Conservation (phyloP, 2,329 filamentous ascomycete species). For the Mariannaea elegans region DNA sequence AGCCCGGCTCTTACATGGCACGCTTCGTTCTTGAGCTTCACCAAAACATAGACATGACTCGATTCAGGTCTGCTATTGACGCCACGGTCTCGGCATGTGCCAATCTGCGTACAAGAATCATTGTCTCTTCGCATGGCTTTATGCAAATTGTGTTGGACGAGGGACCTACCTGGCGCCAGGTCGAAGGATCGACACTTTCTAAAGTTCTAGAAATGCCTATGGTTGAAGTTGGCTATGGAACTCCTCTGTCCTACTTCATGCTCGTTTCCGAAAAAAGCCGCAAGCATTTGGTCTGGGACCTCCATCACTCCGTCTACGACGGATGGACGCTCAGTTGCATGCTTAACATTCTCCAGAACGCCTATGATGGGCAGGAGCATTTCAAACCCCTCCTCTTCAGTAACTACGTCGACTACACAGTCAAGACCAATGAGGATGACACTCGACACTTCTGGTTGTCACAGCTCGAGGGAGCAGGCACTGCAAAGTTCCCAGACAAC, state of each 20-base stretch:
- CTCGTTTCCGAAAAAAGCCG: neutral
- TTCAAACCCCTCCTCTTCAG: neutral
- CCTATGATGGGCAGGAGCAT: neutral
- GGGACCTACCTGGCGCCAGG: neutral
- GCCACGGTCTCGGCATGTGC: neutral
- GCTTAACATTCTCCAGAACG: neutral
- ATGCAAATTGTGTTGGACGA: neutral
- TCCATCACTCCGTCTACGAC: constrained; percentile 7
- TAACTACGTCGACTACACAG: constrained; percentile 6
- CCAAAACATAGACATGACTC: neutral
- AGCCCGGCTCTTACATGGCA: constrained; percentile 6
- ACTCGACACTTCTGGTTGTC: constrained; percentile 3
- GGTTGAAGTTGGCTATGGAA: constrained; percentile 1
- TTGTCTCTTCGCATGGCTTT: neutral
- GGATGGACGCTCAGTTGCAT: constrained; percentile 1
- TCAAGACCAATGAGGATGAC: neutral
- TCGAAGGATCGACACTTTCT: neutral
- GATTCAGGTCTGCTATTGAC: neutral
- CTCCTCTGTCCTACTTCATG: constrained; percentile 7
- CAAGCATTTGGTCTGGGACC: neutral
- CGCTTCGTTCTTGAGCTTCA: neutral
- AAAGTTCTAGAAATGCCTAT: neutral
- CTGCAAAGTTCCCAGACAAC: neutral
- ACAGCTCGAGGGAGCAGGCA: constrained; percentile 2
- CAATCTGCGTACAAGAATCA: too few species aligned